Base-by-base conservation (phyloP, 192 early-diverging fungal genomes). In the Endogone sp. region DNA sequence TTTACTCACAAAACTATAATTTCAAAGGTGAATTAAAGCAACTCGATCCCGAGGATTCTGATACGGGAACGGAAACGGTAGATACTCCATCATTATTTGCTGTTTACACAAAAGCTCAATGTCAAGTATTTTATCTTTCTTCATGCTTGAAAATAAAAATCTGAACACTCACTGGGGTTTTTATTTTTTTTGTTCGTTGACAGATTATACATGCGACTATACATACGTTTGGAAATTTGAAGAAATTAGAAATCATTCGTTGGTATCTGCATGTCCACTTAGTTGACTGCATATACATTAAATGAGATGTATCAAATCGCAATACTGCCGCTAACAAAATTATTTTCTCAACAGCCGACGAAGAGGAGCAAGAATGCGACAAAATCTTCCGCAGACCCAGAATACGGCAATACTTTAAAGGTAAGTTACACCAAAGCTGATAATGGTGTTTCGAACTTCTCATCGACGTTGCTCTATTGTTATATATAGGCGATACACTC, bases 191-290 rank as follows among this genome's bases (percentile, higher is more conserved):
- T 16, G 29, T 26, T 57, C 25, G 61, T 63, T 2, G 63, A 71
- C 64, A 71, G 49, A 60, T 56, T 3, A 71, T 71, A 25, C 70
- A 71, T 67, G 70, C 70, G 3, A 71, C 70, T 21, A 65, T 71
- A 3, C 70, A 66, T 44, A 71, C 70, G n/a, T 71, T 67, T 60
- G 70, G 70, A 8, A 2, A 9, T 2, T 3, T 71, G 3, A 23
- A 11, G 4, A 71, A 71, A 66, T 20, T 71, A n/a, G 70, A 71
- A 37, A 71, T 71, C 21, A 71, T 71, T 54, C 64, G 37, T 49
- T 11, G 16, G 37, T 49, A 16, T 49, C 16, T 49, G 6, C 16
- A 49, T 49, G 0, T 49, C 16, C 1, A 49, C 16, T 1, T n/a
- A n/a, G n/a, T n/a, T n/a, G n/a, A n/a, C n/a, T n/a, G n/a, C n/a